Base-by-base conservation (phyloP, 106 monocot species). In the Dendrobium catenatum region DNA sequence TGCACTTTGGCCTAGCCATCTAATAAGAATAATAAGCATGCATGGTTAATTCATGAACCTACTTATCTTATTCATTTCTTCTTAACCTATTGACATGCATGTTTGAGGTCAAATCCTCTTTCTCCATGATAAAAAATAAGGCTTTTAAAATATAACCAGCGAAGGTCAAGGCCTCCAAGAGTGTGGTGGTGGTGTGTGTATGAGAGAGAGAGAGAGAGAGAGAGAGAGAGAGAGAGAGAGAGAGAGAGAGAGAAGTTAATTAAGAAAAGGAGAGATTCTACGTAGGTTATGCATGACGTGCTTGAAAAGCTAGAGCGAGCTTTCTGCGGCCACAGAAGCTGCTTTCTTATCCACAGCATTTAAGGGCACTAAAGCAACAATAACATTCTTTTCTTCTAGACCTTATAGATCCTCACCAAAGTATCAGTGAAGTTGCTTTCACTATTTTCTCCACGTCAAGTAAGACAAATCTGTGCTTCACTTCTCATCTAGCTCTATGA, bases 301-400 rank as follows among this genome's bases (percentile, higher is more conserved):
- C 78, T 49, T 78, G 83, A 24, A 83, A 83, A 79, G 59, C 64
- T 83, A 78, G 83, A 72, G 73, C 22, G 43, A 68, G 18, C 48
- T 42, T 76, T 49, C 76, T 22, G 26, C 73, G 33, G 68, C 68
- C 68, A 70, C 26, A 70, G 16, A 6, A 26, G 70, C 70, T 37
- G 33, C 70, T 70, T 70, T 70, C 43, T 44, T 44, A 42, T 19
- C 42, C 44, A 44, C n/a, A 42, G 74, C 74, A 18, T 44, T 0
- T 42, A 22, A 42, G 37, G 51, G 49, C 55, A 82, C 20, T 48
- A 48, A 48, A 13, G 17, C 10, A 26, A 42, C 42, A 55, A 37
- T 37, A 42, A 78, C 37, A 83, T 83, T 78, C 83, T 59, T 83
- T 70, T 72, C 78, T 83, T 83, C 72, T 44, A 0, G 20, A 26